Percentiles rank a stretch among this genome's conserved stretches.
Evolutionary conservation across 176 grass and related monocot genomes (phyloP).

Genomic region (Saccharum spontaneum): DNA sequence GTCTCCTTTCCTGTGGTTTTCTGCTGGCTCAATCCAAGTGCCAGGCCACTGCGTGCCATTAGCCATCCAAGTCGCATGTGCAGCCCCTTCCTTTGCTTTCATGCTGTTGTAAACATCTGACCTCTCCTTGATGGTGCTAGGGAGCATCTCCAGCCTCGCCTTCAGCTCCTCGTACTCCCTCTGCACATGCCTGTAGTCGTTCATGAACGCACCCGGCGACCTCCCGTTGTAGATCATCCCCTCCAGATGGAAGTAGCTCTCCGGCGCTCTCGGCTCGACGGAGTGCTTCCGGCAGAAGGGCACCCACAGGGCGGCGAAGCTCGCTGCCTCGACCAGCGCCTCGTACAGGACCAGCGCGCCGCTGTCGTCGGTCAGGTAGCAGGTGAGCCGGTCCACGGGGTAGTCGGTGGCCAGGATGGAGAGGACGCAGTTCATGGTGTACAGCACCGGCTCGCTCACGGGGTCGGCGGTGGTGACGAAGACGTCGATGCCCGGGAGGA

Average conservation of each 20-base stretch:
- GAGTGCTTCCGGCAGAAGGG: slow-evolving; percentile 25
- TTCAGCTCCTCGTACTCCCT: slow-evolving; percentile 32
- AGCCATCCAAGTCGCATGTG: slow-evolving; percentile 19
- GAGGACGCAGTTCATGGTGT: slow-evolving; percentile 32
- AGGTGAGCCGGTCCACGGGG: not conserved
- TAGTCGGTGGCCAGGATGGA: slow-evolving; percentile 30
- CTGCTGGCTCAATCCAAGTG: slow-evolving; percentile 15
- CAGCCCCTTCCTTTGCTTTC: not conserved
- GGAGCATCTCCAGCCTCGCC: not conserved
- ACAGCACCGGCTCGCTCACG: not conserved
- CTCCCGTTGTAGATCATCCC: not conserved
- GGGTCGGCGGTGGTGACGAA: slow-evolving; percentile 33
- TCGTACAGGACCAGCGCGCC: slow-evolving; percentile 14
- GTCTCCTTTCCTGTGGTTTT: slow-evolving; percentile 19
- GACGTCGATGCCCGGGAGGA: slow-evolving; percentile 25
- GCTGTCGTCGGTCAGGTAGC: slow-evolving; percentile 24
- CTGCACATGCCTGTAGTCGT: not conserved
- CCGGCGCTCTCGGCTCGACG: slow-evolving; percentile 15
- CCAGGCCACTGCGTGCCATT: slow-evolving; percentile 19
- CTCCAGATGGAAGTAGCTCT: not conserved
- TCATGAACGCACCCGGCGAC: not conserved
- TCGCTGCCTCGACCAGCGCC: not conserved
- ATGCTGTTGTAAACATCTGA: not conserved
- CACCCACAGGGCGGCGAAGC: slow-evolving; percentile 17
- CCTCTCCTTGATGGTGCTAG: not conserved